Evolutionary conservation across 129 eudicot species (phyloP).

Genomic region (Flaveria sonorensis): DNA sequence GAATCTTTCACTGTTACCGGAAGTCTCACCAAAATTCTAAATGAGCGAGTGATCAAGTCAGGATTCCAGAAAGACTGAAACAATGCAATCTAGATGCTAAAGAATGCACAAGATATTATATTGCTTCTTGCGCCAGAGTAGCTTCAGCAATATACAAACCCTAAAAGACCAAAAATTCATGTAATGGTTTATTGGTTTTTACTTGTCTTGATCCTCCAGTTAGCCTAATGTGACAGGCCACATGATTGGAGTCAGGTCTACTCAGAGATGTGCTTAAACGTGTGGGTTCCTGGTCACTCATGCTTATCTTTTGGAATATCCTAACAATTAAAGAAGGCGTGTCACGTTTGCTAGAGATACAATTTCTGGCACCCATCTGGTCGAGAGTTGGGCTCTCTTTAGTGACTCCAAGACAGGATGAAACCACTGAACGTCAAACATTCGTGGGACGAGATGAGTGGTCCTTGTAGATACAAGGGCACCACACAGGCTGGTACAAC

Average conservation of each 20-base stretch:
- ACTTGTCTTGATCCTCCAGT: conserved; percentile 6
- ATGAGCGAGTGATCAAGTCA: not conserved
- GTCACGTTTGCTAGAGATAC: not conserved
- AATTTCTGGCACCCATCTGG: too few species aligned
- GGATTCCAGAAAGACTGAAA: not conserved
- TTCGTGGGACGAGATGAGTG: not conserved
- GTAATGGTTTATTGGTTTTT: not conserved
- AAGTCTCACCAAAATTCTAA: not conserved
- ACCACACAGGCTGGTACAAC: not conserved
- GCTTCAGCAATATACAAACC: conserved; percentile 19
- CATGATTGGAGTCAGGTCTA: not conserved
- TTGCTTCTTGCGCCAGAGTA: not conserved
- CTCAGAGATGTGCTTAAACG: not conserved
- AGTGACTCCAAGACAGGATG: not conserved
- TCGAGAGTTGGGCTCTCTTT: too few species aligned
- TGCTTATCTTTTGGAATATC: not conserved
- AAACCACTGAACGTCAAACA: conserved; percentile 1
- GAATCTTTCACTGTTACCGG: not conserved
- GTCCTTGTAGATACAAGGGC: not conserved
- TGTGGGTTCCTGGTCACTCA: not conserved
- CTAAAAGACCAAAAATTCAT: not conserved
- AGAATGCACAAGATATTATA: not conserved
- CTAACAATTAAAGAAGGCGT: not conserved
- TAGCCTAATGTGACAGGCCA: not conserved
- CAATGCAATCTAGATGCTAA: not conserved